Evolutionary conservation across 108 stramenopile genomes (phyloP), one percentile per base, ranked within the genome.

Genomic region (Fragilariopsis cylindrus): DNA sequence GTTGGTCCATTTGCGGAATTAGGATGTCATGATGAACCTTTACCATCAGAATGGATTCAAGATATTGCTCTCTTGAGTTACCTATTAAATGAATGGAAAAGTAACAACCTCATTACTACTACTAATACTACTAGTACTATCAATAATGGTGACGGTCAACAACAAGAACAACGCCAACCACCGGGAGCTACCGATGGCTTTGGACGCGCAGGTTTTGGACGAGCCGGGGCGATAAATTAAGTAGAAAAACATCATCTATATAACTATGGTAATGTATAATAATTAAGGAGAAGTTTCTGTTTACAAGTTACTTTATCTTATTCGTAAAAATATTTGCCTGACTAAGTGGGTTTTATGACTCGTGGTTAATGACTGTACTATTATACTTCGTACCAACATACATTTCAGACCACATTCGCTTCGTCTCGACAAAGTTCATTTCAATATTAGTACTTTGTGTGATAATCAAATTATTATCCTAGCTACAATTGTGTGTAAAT

Each of bases 181-280:
- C 85, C 85, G 2, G 77, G 72, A 50, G 87, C 85, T 4, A 79
- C 79, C 16, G 91, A 89, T 82, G 90, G 88, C 5, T 89, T 74
- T 73, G 90, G 90, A 18, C 57, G 87, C 50, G 88, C 86, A 7
- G 76, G 76, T 3, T 77, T 71, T 71, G 76, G 76, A 5, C 60
- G 69, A 40, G 63, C 57, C 16, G 70, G 70, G 69, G 57, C 52
- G 0, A 77, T 77, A 63, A 45, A 47, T 5, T 76, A 43, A 72
- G 41, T 21, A n/a, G 11, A 56, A 56, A 30, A 30, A 30, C 30
- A 2, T 30, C 30, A 30, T 30, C 30, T 30, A 30, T 30, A 30
- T 30, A 30, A 30, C 30, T 30, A 2, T 30, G 2, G 2, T 30
- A 30, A 30, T 30, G 30, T 30, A 30, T 30, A 30, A 30, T 30